Evolutionary conservation across 2,329 filamentous ascomycete genomes (phyloP).

Genomic region (Nigrospora oryzae): DNA sequence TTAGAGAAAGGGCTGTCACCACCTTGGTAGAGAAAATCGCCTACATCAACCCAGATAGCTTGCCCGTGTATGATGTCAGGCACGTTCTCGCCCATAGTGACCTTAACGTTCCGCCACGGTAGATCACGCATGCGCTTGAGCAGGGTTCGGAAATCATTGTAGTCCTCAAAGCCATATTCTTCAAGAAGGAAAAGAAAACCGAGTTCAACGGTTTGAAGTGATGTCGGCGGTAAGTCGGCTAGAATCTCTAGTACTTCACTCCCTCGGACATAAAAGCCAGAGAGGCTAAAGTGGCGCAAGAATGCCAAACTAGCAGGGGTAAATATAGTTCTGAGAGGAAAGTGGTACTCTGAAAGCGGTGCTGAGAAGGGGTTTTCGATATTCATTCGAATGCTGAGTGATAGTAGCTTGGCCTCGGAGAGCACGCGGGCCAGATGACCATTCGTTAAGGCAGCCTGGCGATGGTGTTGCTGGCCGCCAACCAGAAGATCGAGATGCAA

Average conservation of each 20-base stretch:
- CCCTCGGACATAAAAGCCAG: slow-evolving; percentile 13
- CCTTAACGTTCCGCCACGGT: slow-evolving; percentile 6
- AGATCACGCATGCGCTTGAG: slow-evolving; percentile 13
- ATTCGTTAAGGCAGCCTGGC: slow-evolving; percentile 6
- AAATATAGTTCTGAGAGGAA: slow-evolving; percentile 19
- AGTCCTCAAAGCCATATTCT: too few species aligned
- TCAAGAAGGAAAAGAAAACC: slow-evolving; percentile 18
- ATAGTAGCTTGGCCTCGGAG: slow-evolving; percentile 9
- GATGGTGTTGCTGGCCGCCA: slow-evolving; percentile 1
- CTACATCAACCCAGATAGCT: slow-evolving; percentile 4
- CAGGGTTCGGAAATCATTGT: slow-evolving; percentile 6
- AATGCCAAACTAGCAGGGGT: slow-evolving; percentile 17
- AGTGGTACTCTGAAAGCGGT: neutral
- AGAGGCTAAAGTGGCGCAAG: slow-evolving; percentile 22
- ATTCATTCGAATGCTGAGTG: slow-evolving; percentile 14
- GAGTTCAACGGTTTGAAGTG: slow-evolving; percentile 20
- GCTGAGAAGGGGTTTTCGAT: neutral
- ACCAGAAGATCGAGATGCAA: slow-evolving; percentile 17
- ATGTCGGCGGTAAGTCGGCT: slow-evolving; percentile 12
- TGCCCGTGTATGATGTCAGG: neutral
- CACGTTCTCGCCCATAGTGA: neutral
- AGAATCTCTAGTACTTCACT: slow-evolving; percentile 19
- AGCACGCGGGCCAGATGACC: slow-evolving; percentile 10
- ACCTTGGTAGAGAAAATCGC: slow-evolving; percentile 13
- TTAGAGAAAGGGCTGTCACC: slow-evolving; percentile 11